Base-by-base conservation (phyloP, 202 grass and related monocot species). In the Setaria viridis region DNA sequence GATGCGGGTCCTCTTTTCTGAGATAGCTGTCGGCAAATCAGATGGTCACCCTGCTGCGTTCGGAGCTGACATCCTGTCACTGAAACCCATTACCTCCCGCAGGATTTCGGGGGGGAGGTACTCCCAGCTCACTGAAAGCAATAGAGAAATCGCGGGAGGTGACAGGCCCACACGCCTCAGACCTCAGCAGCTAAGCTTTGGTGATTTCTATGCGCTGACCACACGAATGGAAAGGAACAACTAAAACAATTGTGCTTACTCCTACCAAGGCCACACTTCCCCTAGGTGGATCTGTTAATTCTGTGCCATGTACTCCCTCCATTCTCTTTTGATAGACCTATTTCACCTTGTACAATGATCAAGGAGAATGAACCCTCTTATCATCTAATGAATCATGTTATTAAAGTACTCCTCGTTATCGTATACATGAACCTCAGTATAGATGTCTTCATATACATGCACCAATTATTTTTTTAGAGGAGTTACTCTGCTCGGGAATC, bases 191-290 rank as follows among this genome's bases (percentile, higher is more conserved):
- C 80, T 57, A 84, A 83, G 71, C 65, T 90, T 90, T 92, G 87
- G 57, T 94, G 90, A 94, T 91, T 94, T 89, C 94, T 80, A 94
- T 92, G 94, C 90, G 92, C 88, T 94, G 94, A 97, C 94, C 94
- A 76, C 92, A 97, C 92, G 92, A 91, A 86, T 97, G 92, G 90
- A 89, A 79, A 82, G 72, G 53, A 60, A 80, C 21, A 67, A 70
- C 83, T 64, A 72, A 70, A 81, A 87, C 62, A 77, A 71, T 34
- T 45, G 43, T 35, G 78, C 58, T 73, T 53, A 11, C 87, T 85
- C 73, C 62, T 85, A 62, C 62, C 62, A 53, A 85, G 21, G 62
- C 65, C 62, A 35, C 53, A 35, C 16, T 70, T 62, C 62, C 60
- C 78, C 60, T 54, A 48, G n/a, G 68, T 64, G 7, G 67, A 56